Base-by-base conservation (phyloP, 2,329 filamentous ascomycete species). In the Aspergillus melleus region DNA sequence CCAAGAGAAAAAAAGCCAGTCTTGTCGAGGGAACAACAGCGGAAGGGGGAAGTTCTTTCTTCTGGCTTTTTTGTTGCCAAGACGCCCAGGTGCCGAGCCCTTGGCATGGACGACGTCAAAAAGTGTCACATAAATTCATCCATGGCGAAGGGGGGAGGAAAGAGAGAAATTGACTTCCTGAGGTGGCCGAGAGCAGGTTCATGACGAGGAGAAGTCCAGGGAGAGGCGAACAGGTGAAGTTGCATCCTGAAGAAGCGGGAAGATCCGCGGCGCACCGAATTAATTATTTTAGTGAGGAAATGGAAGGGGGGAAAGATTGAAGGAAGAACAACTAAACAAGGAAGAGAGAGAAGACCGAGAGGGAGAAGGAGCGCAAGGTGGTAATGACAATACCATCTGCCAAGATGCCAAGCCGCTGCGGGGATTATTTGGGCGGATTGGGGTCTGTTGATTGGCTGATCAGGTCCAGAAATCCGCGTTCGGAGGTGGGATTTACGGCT, bases 31-130 rank as follows among this genome's bases (percentile, higher is more conserved):
- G 55, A 47, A 67, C 39, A 59, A 60, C 57, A 66, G 62, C 67
- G 61, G 66, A 66, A 64, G 58, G 55, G 59, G 59, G 55, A 39
- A 57, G 54, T 44, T 53, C 32, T 53, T 46, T 63, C 46, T 55
- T 54, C 60, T 58, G 52, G 49, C 55, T 55, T 65, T 60, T 60
- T 61, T 55, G 54, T 57, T 54, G 65, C 67, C 69, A 69, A 68
- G 66, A 63, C 64, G 70, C 70, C 69, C 67, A 72, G 70, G 63
- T 66, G 70, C 71, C 70, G 65, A 72, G 69, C 60, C 64, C 70
- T 73, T 72, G 71, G 70, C 70, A 66, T 65, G 56, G 57, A 53
- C 59, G 54, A 64, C 53, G 51, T 61, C 58, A 56, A 64, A 53
- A 55, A 30, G 51, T 55, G 51, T 62, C 53, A 60, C 57, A 54